Base-by-base conservation (phyloP, 2,329 filamentous ascomycete species). In the Claviceps sp. region DNA sequence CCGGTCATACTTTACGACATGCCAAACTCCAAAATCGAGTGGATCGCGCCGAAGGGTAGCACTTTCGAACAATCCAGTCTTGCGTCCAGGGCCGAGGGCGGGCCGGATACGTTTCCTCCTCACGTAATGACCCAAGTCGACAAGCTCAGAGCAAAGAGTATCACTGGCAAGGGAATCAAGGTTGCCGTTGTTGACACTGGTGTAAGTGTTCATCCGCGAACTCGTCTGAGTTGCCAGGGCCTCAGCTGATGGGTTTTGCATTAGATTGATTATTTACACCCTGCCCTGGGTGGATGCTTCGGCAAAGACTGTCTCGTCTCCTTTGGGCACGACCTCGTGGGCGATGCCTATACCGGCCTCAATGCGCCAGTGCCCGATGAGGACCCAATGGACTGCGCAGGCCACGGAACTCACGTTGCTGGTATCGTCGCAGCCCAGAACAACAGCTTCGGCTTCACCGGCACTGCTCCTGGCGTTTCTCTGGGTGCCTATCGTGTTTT, bases 81-180 rank as follows among this genome's bases (percentile, higher is more conserved):
- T 3, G 50, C 54, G 13, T 63, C 57, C 24, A 56, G 55, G 8
- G 58, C 53, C 16, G 57, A 62, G 10, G 52, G 56, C 5, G 30
- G 41, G 6, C 47, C 17, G 0, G 71, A 75, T 52, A 68, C 62
- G 0, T 75, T 73, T 54, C 65, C 70, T n/a, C 70, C 76, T 1
- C 77, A 80, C 50, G 59, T 75, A 55, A 77, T 78, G 74, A 78
- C 75, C 2, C 76, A 79, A 62, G 71, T 80, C 17, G 72, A 77
- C 61, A 71, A 73, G 68, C 66, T 80, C 40, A 69, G 68, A 38
- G 70, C 69, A 13, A 62, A 72, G 53, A 75, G 74, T 0, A 56
- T 73, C 52, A 73, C 68, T 0, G 77, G 77, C 41, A 70, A 71
- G 57, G 76, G 75, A 16, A 66, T 78, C 64, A 76, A 73, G 56